phyloP scores from a whole-genome alignment of 2,329 filamentous ascomycete species.

The Periconia digitata region DNA sequence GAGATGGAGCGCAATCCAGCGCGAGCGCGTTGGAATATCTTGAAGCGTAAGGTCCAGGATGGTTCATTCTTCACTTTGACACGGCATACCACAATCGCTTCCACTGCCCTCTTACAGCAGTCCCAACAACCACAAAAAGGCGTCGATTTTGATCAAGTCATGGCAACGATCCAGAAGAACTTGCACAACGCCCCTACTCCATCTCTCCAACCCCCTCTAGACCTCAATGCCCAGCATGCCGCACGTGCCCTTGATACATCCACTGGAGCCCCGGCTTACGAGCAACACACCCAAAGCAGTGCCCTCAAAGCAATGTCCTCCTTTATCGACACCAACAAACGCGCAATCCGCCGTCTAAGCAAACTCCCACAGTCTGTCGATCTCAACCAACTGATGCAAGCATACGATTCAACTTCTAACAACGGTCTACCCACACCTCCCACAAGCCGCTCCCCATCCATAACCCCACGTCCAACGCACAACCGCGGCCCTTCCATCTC shows the following conservation, averaged over 20 bases:
- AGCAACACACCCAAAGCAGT: slow-evolving; percentile 46
- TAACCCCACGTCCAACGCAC: neutral
- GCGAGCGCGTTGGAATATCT: slow-evolving; percentile 55
- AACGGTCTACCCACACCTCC: slow-evolving; percentile 17
- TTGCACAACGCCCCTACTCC: slow-evolving; percentile 19
- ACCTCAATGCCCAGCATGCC: slow-evolving; percentile 49
- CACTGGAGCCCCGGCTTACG: slow-evolving; percentile 44
- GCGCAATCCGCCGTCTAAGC: slow-evolving; percentile 23
- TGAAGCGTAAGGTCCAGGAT: slow-evolving; percentile 52
- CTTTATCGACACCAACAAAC: slow-evolving; percentile 25
- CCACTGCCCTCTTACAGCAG: neutral
- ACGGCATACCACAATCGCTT: slow-evolving; percentile 22
- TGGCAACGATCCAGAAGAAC: slow-evolving; percentile 47
- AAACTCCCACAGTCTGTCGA: slow-evolving; percentile 18
- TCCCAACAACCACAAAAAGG: slow-evolving; percentile 20
- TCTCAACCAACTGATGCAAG: slow-evolving; percentile 20
- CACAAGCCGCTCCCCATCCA: slow-evolving; percentile 15
- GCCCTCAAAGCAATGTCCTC: slow-evolving; percentile 50
- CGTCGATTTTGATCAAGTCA: slow-evolving; percentile 52
- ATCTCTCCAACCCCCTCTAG: slow-evolving; percentile 19
- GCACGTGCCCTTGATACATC: slow-evolving; percentile 37
- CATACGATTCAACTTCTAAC: slow-evolving; percentile 10
- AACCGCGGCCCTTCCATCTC: slow-evolving; percentile 8
- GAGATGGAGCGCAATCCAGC: slow-evolving; percentile 57
- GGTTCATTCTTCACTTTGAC: slow-evolving; percentile 57